Evolutionary conservation across 202 grass and related monocot genomes (phyloP), one percentile per base, ranked within the genome.

Genomic region (Hordeum pubiflorum): DNA sequence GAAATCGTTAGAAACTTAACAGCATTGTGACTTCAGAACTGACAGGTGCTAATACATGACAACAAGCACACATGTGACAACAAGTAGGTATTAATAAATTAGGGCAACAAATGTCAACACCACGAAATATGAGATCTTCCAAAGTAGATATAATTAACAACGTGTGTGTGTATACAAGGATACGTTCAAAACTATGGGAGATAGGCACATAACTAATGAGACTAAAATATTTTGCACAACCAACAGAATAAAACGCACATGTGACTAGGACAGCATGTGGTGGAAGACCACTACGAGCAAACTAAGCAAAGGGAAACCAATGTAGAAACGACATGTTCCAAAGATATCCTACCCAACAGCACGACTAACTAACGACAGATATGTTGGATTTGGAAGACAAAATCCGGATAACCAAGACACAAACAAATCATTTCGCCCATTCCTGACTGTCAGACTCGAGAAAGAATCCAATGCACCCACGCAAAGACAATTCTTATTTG

Each of bases 311-410:
- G 29, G 61, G 66, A 88, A 80, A 34, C 66, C 72, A 83, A 56
- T 83, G 50, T 68, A 75, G 36, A 34, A 88, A 61, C 37, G 73
- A 82, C 82, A 89, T 62, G 39, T 46, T 82, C 83, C 72, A 86
- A 86, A 68, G 67, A 85, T 78, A 82, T 86, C 78, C 31, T 86
- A 86, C 83, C 79, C 14, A 86, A 43, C 67, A 74, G 31, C 68
- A 37, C 52, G 38, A 60, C 60, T 80, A 80, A 60, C 60, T 62
- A 75, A 75, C 17, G 29, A 67, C 18, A 56, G 66, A 83, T 77
- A 73, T 79, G 79, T 82, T 75, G 22, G 66, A 66, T 72, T 67
- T 74, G 22, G 26, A 71, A 44, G 63, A 40, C 26, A 10, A 69
- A 26, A 61, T 58, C 7, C 1, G 8, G 68, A 74, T 79, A 73